Evolutionary conservation across 495 filamentous ascomycete species (phyloP).

Genomic region (Aspergillus ostianus): DNA sequence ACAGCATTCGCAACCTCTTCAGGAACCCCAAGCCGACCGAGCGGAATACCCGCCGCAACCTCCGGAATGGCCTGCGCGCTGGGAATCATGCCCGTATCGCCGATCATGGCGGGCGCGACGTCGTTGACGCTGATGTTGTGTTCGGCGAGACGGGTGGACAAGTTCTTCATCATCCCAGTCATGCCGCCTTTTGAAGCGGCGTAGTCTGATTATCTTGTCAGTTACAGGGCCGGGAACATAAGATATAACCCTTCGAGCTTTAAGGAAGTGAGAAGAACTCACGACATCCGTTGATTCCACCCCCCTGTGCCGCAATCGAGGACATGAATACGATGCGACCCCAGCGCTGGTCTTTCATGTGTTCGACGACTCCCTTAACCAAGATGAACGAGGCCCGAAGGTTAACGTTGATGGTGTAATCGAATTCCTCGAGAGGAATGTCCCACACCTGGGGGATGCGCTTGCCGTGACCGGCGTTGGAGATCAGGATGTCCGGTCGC

Average conservation of each 20-base stretch:
- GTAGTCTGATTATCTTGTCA: conserved; percentile 46
- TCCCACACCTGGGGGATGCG: conserved; percentile 50
- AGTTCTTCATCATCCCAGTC: conserved; percentile 64
- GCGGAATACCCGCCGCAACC: conserved; percentile 55
- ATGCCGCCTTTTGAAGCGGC: conserved; percentile 65
- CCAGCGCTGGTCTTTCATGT: conserved; percentile 62
- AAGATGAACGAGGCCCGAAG: conserved; percentile 64
- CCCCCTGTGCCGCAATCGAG: conserved; percentile 64
- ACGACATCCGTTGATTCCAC: conserved; percentile 66
- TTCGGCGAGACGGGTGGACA: conserved; percentile 59
- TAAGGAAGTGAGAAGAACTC: conserved; percentile 17
- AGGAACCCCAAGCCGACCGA: conserved; percentile 62
- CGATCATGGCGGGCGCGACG: conserved; percentile 74
- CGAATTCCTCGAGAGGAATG: conserved; percentile 61
- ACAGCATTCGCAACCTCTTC: conserved; percentile 69
- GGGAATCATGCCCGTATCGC: conserved; percentile 65
- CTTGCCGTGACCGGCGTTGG: conserved; percentile 56
- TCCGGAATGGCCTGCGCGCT: conserved; percentile 53
- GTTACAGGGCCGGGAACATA: neutral
- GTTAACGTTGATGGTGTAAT: conserved; percentile 64
- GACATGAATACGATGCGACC: conserved; percentile 68
- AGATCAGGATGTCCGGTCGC: conserved; percentile 61
- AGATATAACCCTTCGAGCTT: neutral
- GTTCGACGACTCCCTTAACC: conserved; percentile 60
- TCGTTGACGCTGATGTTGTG: conserved; percentile 72